Percentiles rank a stretch among this genome's conserved stretches.
Evolutionary conservation across 768 basidiomycete species (phyloP).

Genomic region (Pisolithus microcarpus): DNA sequence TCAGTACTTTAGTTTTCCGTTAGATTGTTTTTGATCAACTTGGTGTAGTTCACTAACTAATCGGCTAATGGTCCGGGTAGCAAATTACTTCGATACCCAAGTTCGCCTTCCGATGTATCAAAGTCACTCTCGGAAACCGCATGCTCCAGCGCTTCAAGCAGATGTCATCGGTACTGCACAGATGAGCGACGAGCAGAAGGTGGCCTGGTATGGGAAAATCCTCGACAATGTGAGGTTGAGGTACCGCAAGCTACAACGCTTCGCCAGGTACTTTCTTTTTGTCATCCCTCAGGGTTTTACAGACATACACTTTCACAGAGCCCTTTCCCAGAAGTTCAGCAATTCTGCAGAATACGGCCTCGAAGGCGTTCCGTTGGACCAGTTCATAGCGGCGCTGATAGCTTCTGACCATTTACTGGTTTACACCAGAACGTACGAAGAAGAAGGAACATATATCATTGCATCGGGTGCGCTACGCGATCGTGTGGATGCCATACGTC

Average conservation of each 20-base stretch:
- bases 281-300: neutral
- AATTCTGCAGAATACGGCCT: slow-evolving; percentile 90
- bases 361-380: slow-evolving; percentile 63
- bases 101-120: slow-evolving; percentile 62
- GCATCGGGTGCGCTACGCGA: slow-evolving; percentile 73
- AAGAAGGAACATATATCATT: slow-evolving; percentile 88
- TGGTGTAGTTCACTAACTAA: slow-evolving; percentile 75
- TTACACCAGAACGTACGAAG: slow-evolving; percentile 80
- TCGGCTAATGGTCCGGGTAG: slow-evolving; percentile 86
- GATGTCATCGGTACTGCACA: slow-evolving; percentile 30
- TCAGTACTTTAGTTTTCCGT: slow-evolving; percentile 30
- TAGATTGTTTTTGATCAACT: neutral
- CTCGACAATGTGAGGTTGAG: slow-evolving; percentile 87
- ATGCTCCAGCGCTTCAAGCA: slow-evolving; percentile 30
- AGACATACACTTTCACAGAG: slow-evolving; percentile 31
- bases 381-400: slow-evolving; percentile 73
- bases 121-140: slow-evolving; percentile 19
- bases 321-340: slow-evolving; percentile 78
- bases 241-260: slow-evolving; percentile 90
- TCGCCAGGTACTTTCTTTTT: slow-evolving; percentile 55
- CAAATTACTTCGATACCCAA: slow-evolving; percentile 92
- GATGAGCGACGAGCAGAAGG: slow-evolving; percentile 79
- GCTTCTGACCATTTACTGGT: slow-evolving; percentile 90
- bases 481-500: slow-evolving; percentile 66
- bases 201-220: slow-evolving; percentile 88